phyloP scores from a whole-genome alignment of 1,139 yeast species.

The Magnusiomyces suaveolens region DNA sequence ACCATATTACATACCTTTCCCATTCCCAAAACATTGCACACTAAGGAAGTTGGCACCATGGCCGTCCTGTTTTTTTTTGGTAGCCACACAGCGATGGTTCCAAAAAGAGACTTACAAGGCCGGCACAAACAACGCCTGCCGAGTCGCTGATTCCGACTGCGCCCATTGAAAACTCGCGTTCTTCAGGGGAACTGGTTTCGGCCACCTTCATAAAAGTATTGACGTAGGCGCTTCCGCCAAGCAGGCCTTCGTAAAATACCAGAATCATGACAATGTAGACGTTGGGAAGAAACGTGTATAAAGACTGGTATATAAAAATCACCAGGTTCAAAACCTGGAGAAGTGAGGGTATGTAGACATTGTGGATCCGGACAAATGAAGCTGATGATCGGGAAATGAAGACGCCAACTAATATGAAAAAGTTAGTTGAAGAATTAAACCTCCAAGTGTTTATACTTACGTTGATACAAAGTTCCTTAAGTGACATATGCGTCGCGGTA shows the following conservation, averaged over 20 bases:
- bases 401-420: constrained; percentile 56
- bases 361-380: constrained; percentile 47
- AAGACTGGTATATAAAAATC: constrained; percentile 54
- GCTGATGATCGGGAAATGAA: constrained; percentile 82
- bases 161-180: constrained; percentile 83
- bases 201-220: constrained; percentile 75
- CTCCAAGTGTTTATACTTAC: constrained; percentile 9
- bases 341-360: constrained; percentile 51
- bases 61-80: constrained; percentile 41
- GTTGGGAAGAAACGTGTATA: constrained; percentile 49
- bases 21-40: no score
- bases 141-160: constrained; percentile 91
- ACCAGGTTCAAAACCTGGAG: constrained; percentile 61
- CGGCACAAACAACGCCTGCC: constrained; percentile 77
- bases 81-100: constrained; percentile 64
- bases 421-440: neutral
- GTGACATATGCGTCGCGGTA: constrained; percentile 86
- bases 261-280: constrained; percentile 55
- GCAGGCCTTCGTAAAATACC: constrained; percentile 70
- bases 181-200: constrained; percentile 45
- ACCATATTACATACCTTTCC: no score
- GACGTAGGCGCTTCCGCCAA: constrained; percentile 86
- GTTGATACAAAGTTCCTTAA: constrained; percentile 84
- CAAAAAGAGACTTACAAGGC: constrained; percentile 59
- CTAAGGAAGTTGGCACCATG: constrained; percentile 32